Percentiles rank a stretch among this genome's conserved stretches.
These are phyloP conservation scores for Pontederia crassipes DNA, from an alignment of 176 grass and related monocot genomes.

Conservation along the genomic window DNA sequence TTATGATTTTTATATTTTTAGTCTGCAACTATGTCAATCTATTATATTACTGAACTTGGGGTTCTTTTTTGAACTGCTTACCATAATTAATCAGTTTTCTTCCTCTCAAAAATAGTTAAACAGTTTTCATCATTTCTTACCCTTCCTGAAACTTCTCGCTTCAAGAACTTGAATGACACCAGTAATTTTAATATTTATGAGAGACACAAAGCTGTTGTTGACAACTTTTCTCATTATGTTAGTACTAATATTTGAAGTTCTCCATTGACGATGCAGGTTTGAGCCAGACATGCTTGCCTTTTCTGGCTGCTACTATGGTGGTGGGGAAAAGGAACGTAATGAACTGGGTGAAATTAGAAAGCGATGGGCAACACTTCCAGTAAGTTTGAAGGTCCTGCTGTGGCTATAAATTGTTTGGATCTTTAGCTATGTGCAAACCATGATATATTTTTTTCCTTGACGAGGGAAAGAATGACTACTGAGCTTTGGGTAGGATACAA, in stretches of 20 bases:
- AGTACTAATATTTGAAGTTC: neutral
- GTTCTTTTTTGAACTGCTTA: neutral
- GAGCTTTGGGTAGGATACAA: too few species aligned
- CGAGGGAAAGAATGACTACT: too few species aligned
- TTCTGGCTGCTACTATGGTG: conserved; percentile 92
- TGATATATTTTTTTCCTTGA: neutral
- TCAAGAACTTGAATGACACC: neutral
- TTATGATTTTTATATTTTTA: too few species aligned
- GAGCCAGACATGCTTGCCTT: conserved; percentile 99
- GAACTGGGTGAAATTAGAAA: conserved; percentile 84
- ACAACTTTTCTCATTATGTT: neutral
- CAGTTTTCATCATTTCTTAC: too few species aligned
- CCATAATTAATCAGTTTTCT: too few species aligned
- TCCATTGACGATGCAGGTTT: conserved; percentile 42
- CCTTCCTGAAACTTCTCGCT: neutral
- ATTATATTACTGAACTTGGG: too few species aligned
- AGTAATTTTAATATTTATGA: neutral
- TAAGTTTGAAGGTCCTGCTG: conserved; percentile 20
- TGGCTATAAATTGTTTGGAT: too few species aligned
- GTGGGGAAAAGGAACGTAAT: conserved; percentile 74
- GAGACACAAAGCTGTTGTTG: neutral
- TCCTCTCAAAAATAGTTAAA: too few species aligned
- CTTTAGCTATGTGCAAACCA: neutral
- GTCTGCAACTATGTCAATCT: too few species aligned
- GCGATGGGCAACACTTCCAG: conserved; percentile 82